Evolutionary conservation across 2,329 filamentous ascomycete species (phyloP), one percentile per base, ranked within the genome.

Genomic region (Hypoxylon sp.): DNA sequence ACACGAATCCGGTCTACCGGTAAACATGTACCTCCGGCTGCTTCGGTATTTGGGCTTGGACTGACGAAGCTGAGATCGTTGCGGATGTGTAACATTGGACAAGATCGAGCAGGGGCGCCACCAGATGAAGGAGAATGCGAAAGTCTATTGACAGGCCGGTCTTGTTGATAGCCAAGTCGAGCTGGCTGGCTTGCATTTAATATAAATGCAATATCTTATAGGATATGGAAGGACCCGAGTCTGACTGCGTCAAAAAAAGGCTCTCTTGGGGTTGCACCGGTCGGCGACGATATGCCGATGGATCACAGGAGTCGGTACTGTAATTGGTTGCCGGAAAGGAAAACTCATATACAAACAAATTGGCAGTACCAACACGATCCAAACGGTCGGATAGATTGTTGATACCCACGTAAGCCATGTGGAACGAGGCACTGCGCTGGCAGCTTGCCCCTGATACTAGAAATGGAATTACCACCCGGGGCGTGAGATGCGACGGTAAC

Each of bases 341-440:
- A 50, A 55, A 10, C 25, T 64, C 46, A 48, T 46, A 44, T 54
- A 56, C 46, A 69, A 57, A 37, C 37, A 63, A 49, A 53, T 69
- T 70, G 53, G 35, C 35, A 49, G 37, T 14, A 30, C 46, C 40
- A 48, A 55, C 51, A 25, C 37, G 46, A 59, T 46, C 64, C 64
- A 55, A 61, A 22, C 60, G 17, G 56, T 61, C 60, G 64, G 60
- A 64, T 66, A 53, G 54, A 42, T 42, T 30, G 53, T 51, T 25
- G 13, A 20, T 59, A 49, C 33, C 44, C 17, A 27, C 11, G 33
- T 20, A 33, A 53, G 8, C 40, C 30, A 11, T 49, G 42, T 63
- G 44, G 8, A n/a, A 50, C 33, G 44, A 35, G 59, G 27, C 27
- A 33, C 11, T 14, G 54, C 13, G 44, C 42, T 33, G n/a, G 58